Percentiles rank a stretch among this genome's conserved stretches.
Evolutionary conservation across 208 protist species (phyloP).

Genomic region (Leishmania aethiopica): DNA sequence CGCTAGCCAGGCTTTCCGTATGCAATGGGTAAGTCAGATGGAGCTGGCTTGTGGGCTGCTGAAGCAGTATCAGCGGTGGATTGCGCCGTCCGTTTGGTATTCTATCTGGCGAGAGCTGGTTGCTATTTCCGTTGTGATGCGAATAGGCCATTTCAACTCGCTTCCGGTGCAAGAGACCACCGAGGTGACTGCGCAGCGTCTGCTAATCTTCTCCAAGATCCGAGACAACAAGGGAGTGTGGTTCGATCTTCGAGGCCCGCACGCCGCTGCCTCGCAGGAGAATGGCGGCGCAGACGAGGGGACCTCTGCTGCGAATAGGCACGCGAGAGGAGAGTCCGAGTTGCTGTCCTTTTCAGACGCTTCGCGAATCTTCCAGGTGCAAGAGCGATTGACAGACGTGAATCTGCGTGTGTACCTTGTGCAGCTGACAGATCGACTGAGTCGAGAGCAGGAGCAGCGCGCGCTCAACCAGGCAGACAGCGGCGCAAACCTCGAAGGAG

Average conservation of each 20-base stretch:
- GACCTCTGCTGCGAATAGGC: background rate
- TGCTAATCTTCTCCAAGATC: slow-evolving; percentile 27
- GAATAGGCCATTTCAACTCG: background rate
- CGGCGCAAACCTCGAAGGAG: background rate
- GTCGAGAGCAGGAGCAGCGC: slow-evolving; percentile 2
- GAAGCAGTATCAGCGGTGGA: slow-evolving; percentile 14
- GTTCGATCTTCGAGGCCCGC: background rate
- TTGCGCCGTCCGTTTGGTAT: slow-evolving; percentile 32
- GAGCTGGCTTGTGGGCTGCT: slow-evolving; percentile 11
- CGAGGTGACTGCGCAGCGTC: background rate
- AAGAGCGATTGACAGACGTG: slow-evolving; percentile 17
- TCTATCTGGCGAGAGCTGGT: background rate
- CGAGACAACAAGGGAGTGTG: slow-evolving; percentile 34
- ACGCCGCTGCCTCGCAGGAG: background rate
- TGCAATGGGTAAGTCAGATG: slow-evolving; percentile 4
- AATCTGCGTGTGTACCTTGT: slow-evolving; percentile 22
- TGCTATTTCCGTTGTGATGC: background rate
- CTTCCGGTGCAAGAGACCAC: background rate
- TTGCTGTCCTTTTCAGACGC: slow-evolving; percentile 6
- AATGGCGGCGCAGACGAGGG: background rate
- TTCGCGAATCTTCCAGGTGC: slow-evolving; percentile 14
- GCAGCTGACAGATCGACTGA: slow-evolving; percentile 14
- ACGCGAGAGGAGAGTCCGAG: background rate
- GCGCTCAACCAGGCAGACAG: background rate
- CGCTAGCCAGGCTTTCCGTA: background rate